These are phyloP conservation scores for Boletus fagicola DNA, from an alignment of 768 basidiomycete genomes.

Conservation along the genomic window DNA sequence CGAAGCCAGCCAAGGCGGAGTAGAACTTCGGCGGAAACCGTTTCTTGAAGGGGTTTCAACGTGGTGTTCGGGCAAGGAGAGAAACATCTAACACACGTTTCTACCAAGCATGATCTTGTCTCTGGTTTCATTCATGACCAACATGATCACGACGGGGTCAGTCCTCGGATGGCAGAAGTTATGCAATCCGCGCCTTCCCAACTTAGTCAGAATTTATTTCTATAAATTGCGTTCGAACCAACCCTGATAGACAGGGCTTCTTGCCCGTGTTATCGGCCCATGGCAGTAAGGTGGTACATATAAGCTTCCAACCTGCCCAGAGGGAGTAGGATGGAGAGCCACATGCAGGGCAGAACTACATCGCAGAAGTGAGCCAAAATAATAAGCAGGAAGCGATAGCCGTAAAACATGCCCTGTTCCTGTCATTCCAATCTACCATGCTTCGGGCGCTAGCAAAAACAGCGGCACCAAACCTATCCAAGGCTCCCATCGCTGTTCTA, in stretches of 20 bases:
- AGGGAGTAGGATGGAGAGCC: constrained; percentile 77
- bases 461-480: constrained; percentile 66
- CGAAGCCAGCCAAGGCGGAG: constrained; percentile 90
- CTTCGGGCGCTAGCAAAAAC: constrained; percentile 77
- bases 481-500: constrained; percentile 49
- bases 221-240: constrained; percentile 27
- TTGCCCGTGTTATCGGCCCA: constrained; percentile 65
- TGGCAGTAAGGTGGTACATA: constrained; percentile 71
- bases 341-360: constrained; percentile 88
- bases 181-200: constrained; percentile 71
- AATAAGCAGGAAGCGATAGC: neutral
- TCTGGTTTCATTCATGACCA: constrained; percentile 73
- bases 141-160: constrained; percentile 90
- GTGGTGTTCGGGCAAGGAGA: neutral
- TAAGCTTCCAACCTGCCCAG: constrained; percentile 96
- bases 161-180: constrained; percentile 84
- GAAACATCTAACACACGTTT: constrained; percentile 51
- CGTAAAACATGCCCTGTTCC: constrained; percentile 64
- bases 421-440: constrained; percentile 89
- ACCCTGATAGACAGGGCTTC: constrained; percentile 74
- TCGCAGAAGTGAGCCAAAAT: neutral
- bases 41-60: constrained; percentile 39
- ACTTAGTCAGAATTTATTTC: constrained; percentile 13
- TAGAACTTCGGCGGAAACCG: constrained; percentile 72
- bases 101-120: constrained; percentile 87